phyloP scores from a whole-genome alignment of 2,329 filamentous ascomycete genomes.

The Xylariomycetidae sp. region DNA sequence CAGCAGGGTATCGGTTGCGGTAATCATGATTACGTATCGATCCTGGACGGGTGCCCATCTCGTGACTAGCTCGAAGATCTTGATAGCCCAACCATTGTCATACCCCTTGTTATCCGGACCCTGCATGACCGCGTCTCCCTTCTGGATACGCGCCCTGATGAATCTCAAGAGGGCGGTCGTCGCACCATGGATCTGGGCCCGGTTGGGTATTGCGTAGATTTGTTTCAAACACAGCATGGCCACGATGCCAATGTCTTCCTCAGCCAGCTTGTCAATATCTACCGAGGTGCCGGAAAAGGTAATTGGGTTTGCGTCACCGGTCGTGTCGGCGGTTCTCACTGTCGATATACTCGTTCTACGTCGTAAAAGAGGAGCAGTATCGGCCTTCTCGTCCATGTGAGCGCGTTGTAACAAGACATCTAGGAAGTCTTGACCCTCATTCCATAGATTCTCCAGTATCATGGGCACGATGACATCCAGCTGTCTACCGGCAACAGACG shows the following conservation, averaged over 20 bases:
- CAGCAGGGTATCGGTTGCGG: constrained; percentile 71
- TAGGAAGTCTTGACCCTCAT: constrained; percentile 66
- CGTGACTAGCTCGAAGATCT: constrained; percentile 73
- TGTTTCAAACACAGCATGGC: constrained; percentile 83
- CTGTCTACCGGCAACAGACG: constrained; percentile 70
- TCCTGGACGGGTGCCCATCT: constrained; percentile 92
- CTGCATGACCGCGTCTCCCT: constrained; percentile 50
- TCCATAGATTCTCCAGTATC: constrained; percentile 82
- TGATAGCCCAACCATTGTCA: constrained; percentile 72
- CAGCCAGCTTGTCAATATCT: constrained; percentile 84
- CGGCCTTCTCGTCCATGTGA: constrained; percentile 62
- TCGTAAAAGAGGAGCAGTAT: constrained; percentile 57
- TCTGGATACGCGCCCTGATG: constrained; percentile 55
- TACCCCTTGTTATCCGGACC: constrained; percentile 36
- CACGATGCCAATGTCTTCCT: constrained; percentile 80
- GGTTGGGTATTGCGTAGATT: constrained; percentile 78
- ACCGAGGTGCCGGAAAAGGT: constrained; percentile 76
- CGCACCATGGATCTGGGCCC: constrained; percentile 73
- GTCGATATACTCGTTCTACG: constrained; percentile 77
- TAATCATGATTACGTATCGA: constrained; percentile 83
- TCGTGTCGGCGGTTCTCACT: constrained; percentile 64
- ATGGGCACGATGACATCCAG: constrained; percentile 76
- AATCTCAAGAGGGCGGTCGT: constrained; percentile 72
- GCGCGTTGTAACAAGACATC: constrained; percentile 63
- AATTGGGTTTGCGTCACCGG: constrained; percentile 59